Conservation (phyloP, 208 protist genomes). For the Crithidia brevicula region DNA sequence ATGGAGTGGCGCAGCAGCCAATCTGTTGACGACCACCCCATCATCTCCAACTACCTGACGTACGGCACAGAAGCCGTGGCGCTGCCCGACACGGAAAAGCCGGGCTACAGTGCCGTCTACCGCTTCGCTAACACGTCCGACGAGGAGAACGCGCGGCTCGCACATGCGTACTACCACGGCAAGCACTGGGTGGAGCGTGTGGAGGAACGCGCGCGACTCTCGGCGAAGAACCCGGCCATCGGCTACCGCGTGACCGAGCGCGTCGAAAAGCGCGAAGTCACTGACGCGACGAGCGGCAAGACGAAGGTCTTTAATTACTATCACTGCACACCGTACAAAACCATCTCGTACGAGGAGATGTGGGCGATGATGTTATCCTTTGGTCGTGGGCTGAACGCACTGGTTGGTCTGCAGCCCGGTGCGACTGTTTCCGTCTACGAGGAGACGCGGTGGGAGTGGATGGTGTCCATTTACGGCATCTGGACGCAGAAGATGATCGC, state of each 20-base stretch:
- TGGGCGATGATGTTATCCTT: slow-evolving; percentile 56
- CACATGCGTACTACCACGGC: slow-evolving; percentile 44
- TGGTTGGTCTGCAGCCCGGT: slow-evolving; percentile 46
- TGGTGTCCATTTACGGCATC: slow-evolving; percentile 70
- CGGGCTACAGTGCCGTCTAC: slow-evolving; percentile 48
- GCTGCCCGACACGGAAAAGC: slow-evolving; percentile 37
- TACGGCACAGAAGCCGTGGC: slow-evolving; percentile 39
- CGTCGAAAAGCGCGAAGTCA: slow-evolving; percentile 50
- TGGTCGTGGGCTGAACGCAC: slow-evolving; percentile 44
- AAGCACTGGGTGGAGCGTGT: slow-evolving; percentile 41
- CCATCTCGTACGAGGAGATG: slow-evolving; percentile 50
- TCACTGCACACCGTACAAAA: slow-evolving; percentile 43
- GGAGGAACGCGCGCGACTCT: slow-evolving; percentile 23
- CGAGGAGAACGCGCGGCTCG: slow-evolving; percentile 37
- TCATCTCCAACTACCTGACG: slow-evolving; percentile 35
- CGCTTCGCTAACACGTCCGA: slow-evolving; percentile 39
- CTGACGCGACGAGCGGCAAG: slow-evolving; percentile 30
- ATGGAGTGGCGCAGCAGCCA: slow-evolving; percentile 45
- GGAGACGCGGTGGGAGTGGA: slow-evolving; percentile 82
- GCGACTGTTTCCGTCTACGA: slow-evolving; percentile 65
- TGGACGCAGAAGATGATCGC: slow-evolving; percentile 72
- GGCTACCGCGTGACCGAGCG: slow-evolving; percentile 58
- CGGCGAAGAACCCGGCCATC: slow-evolving; percentile 40
- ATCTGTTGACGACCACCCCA: slow-evolving; percentile 36
- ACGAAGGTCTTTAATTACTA: slow-evolving; percentile 47